Percentiles rank a stretch among this genome's conserved stretches.
These are phyloP conservation scores for Terana coerulea DNA, from an alignment of 768 basidiomycete genomes.

Conservation along the genomic window DNA sequence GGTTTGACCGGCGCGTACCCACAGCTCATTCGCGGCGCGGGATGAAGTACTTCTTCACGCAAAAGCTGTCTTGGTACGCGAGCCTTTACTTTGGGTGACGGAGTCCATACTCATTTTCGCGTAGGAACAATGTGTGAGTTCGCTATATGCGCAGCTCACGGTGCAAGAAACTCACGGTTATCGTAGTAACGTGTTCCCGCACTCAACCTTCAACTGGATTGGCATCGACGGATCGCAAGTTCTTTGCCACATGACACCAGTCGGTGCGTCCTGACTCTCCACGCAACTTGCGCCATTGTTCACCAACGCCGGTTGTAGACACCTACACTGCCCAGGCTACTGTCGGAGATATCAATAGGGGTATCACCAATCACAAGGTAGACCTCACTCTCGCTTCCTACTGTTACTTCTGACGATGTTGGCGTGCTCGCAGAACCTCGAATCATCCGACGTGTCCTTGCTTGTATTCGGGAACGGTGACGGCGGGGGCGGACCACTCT, in stretches of 20 bases:
- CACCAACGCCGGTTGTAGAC: conserved; percentile 46
- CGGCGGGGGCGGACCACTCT: conserved; percentile 83
- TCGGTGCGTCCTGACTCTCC: conserved; percentile 48
- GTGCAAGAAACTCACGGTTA: neutral
- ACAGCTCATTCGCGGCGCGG: conserved; percentile 75
- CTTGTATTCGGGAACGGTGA: conserved; percentile 98
- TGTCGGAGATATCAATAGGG: conserved; percentile 83
- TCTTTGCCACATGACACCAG: conserved; percentile 96
- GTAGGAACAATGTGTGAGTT: conserved; percentile 79
- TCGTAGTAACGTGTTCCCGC: conserved; percentile 88
- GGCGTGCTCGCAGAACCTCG: conserved; percentile 55
- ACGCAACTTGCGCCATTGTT: too few relatives aligned
- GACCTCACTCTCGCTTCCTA: neutral
- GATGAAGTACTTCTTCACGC: conserved; percentile 96
- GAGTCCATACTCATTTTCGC: neutral
- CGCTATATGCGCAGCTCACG: neutral
- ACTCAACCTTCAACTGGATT: conserved; percentile 95
- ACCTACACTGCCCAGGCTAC: conserved; percentile 93
- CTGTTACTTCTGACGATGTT: neutral
- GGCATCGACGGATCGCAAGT: conserved; percentile 95
- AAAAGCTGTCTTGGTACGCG: conserved; percentile 84
- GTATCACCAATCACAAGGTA: conserved; percentile 85
- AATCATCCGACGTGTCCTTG: conserved; percentile 72
- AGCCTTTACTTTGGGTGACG: neutral
- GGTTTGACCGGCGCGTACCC: conserved; percentile 90